phyloP scores from a whole-genome alignment of 202 grass and related monocot genomes.

The Carex arenaria region DNA sequence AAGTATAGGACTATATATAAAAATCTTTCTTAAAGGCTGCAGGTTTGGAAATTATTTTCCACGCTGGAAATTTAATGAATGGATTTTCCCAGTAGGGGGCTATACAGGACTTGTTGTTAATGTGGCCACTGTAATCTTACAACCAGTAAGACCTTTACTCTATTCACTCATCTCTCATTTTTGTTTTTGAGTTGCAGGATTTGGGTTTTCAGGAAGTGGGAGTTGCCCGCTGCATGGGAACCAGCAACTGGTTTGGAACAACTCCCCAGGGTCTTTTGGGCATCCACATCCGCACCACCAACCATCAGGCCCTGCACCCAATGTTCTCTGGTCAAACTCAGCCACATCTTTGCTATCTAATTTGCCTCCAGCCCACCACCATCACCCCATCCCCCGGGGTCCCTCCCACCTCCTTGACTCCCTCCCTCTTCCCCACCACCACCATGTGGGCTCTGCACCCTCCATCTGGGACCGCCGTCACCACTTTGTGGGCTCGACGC shows the following conservation, averaged over 20 bases:
- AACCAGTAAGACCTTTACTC: neutral
- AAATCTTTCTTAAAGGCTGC: neutral
- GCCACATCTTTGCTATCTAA: constrained; percentile 29
- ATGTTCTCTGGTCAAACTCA: constrained; percentile 49
- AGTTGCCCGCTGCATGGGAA: constrained; percentile 51
- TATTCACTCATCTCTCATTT: neutral
- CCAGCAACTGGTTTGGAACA: constrained; percentile 70
- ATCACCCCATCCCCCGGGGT: constrained; percentile 44
- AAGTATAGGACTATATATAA: neutral
- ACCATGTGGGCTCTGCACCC: constrained; percentile 74
- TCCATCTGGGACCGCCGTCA: constrained; percentile 35
- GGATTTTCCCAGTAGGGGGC: neutral
- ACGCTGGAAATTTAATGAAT: neutral
- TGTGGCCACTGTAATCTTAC: neutral
- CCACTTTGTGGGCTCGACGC: constrained; percentile 15
- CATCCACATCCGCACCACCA: constrained; percentile 23
- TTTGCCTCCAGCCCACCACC: constrained; percentile 49
- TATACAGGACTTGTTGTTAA: neutral
- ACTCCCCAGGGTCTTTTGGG: constrained; percentile 38
- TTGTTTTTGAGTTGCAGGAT: constrained; percentile 31
- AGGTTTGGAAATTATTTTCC: neutral
- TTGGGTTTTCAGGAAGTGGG: constrained; percentile 75
- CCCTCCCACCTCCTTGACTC: constrained; percentile 60
- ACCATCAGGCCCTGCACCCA: constrained; percentile 31
- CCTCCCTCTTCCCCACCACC: constrained; percentile 48